phyloP scores from a whole-genome alignment of 495 filamentous ascomycete genomes.

The Neurospora sp. region DNA sequence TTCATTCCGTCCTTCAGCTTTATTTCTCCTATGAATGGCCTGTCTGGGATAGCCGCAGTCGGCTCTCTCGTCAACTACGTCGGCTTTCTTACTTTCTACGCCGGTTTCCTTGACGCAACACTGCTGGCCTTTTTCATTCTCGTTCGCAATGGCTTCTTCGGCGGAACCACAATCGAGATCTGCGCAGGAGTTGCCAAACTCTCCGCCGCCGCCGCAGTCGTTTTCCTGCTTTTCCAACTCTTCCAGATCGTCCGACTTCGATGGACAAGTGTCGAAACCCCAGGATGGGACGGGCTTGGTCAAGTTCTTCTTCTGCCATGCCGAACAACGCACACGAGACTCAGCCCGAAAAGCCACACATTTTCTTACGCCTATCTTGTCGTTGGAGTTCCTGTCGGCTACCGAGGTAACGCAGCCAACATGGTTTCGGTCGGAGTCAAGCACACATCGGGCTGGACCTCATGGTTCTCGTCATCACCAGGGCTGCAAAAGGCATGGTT shows the following conservation, averaged over 20 bases:
- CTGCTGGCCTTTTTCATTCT: conserved; percentile 7
- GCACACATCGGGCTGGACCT: conserved; percentile 9
- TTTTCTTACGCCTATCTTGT: conserved; percentile 59
- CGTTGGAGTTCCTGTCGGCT: conserved; percentile 56
- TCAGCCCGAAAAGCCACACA: conserved; percentile 51
- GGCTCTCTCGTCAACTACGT: neutral
- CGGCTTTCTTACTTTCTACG: conserved; percentile 5
- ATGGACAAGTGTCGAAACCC: neutral
- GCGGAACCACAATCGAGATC: neutral
- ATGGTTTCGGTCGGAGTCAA: conserved; percentile 42
- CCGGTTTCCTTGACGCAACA: conserved; percentile 1
- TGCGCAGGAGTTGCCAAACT: neutral
- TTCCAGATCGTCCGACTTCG: neutral
- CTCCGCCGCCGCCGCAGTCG: neutral
- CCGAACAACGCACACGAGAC: conserved; percentile 48
- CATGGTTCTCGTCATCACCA: conserved; percentile 17
- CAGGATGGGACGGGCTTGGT: conserved; percentile 14
- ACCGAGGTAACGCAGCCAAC: conserved; percentile 40
- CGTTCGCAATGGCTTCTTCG: neutral
- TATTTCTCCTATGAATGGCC: neutral
- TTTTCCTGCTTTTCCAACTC: conserved; percentile 5
- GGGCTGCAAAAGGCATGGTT: conserved; percentile 38
- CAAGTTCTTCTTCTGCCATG: conserved; percentile 44
- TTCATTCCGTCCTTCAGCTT: neutral
- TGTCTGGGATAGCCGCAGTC: neutral